Percentiles rank a stretch among this genome's conserved stretches.
Conservation (phyloP, 495 filamentous ascomycete species). For the Aeminium ludgeri region DNA sequence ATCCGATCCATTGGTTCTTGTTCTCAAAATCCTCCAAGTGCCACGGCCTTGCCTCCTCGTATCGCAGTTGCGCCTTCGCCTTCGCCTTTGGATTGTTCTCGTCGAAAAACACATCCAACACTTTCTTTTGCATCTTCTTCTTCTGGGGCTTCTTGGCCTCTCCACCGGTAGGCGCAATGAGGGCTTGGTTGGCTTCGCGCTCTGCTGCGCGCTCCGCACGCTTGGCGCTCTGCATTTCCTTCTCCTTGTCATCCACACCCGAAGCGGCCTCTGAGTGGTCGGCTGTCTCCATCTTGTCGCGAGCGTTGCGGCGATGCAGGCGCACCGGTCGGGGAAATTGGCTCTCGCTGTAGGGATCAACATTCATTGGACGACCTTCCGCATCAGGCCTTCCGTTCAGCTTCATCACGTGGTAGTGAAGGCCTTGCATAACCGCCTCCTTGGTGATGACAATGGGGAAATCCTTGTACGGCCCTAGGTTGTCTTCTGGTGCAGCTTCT, state of each 20-base stretch:
- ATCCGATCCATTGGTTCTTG: constrained; percentile 82
- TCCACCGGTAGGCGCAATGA: constrained; percentile 59
- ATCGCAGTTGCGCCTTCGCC: constrained; percentile 61
- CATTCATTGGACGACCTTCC: background rate
- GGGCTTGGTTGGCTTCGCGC: constrained; percentile 63
- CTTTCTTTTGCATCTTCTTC: constrained; percentile 63
- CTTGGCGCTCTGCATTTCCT: constrained; percentile 50
- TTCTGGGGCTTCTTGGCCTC: constrained; percentile 38
- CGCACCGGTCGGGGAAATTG: constrained; percentile 79
- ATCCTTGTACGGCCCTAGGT: constrained; percentile 36
- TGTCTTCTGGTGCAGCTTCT: background rate
- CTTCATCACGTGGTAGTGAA: constrained; percentile 74
- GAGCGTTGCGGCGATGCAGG: constrained; percentile 78
- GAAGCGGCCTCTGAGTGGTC: constrained; percentile 23
- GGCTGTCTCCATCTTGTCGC: constrained; percentile 35
- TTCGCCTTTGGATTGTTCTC: constrained; percentile 58
- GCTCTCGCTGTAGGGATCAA: constrained; percentile 53
- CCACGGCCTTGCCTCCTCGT: constrained; percentile 92
- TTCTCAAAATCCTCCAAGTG: constrained; percentile 91
- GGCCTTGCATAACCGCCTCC: constrained; percentile 54
- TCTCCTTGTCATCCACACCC: constrained; percentile 43
- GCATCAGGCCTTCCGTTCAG: constrained; percentile 29
- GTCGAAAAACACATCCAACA: constrained; percentile 36
- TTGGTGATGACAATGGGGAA: constrained; percentile 70
- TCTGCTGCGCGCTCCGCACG: constrained; percentile 68